phyloP scores from a whole-genome alignment of 2,329 filamentous ascomycete genomes.

The Lachnellula occidentalis region DNA sequence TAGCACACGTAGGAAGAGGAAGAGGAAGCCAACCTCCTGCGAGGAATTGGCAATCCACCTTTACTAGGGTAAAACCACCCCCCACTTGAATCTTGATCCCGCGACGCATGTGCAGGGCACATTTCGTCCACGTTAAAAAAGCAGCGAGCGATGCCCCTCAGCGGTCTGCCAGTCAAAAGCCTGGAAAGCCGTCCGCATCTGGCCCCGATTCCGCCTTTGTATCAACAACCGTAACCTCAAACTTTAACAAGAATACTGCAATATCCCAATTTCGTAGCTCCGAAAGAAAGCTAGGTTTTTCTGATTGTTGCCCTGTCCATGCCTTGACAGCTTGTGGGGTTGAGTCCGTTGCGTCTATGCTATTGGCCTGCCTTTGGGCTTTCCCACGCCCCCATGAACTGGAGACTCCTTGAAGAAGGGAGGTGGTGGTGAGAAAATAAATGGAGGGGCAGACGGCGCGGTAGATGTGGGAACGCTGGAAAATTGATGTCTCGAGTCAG shows the following conservation, averaged over 20 bases:
- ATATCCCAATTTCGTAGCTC: not conserved
- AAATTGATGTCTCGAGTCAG: slow-evolving; percentile 6
- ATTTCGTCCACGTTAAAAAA: not conserved
- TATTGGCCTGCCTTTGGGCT: not conserved
- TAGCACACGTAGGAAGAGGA: not conserved
- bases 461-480: slow-evolving; percentile 14
- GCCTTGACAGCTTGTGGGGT: not conserved
- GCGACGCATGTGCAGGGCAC: not conserved
- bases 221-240: not conserved
- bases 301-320: not conserved
- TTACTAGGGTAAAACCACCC: not conserved
- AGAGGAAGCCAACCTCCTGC: not conserved
- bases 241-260: not conserved
- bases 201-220: not conserved
- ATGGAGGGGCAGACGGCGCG: slow-evolving; percentile 8
- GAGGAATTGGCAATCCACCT: not conserved
- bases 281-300: not conserved
- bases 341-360: not conserved
- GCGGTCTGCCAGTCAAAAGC: not conserved
- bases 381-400: slow-evolving; percentile 2
- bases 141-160: not conserved
- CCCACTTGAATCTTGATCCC: slow-evolving; percentile 1
- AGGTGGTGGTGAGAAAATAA: not conserved
- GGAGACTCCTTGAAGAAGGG: not conserved
- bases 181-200: not conserved